These are phyloP conservation scores for Dendrobium nobile DNA, from an alignment of 106 monocot genomes.

Conservation along the genomic window DNA sequence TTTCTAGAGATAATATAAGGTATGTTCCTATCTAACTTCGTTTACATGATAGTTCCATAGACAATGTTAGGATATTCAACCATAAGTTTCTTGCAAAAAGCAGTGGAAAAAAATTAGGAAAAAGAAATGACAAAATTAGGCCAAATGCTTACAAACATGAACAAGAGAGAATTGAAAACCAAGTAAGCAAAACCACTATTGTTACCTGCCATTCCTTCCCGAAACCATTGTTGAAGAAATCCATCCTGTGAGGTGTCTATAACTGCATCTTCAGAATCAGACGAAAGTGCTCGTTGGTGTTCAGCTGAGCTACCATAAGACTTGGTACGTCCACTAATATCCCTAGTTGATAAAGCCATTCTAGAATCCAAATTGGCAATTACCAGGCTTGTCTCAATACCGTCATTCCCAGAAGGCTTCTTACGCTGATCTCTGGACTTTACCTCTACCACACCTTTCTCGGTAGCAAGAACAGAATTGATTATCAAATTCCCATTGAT, in stretches of 20 bases:
- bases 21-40: background rate
- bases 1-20: background rate
- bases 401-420: conserved; percentile 23
- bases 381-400: conserved; percentile 52
- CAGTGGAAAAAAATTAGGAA: background rate
- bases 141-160: background rate
- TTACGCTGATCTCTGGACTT: conserved; percentile 8
- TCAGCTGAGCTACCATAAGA: conserved; percentile 29
- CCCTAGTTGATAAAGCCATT: conserved; percentile 33
- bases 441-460: conserved; percentile 45
- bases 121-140: background rate
- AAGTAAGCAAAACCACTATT: background rate
- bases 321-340: conserved; percentile 23
- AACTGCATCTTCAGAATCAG: conserved; percentile 25
- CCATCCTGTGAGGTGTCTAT: conserved; percentile 40
- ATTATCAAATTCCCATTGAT: conserved; percentile 97
- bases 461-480: conserved; percentile 82
- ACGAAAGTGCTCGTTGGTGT: conserved; percentile 33
- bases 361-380: conserved; percentile 41
- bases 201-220: conserved; percentile 85
- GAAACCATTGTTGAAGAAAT: conserved; percentile 81
- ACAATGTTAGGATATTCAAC: background rate
- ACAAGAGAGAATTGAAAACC: background rate
- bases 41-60: background rate
- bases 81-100: background rate